phyloP scores from a whole-genome alignment of 352 stramenopile species.

The Labyrinthula sp. region DNA sequence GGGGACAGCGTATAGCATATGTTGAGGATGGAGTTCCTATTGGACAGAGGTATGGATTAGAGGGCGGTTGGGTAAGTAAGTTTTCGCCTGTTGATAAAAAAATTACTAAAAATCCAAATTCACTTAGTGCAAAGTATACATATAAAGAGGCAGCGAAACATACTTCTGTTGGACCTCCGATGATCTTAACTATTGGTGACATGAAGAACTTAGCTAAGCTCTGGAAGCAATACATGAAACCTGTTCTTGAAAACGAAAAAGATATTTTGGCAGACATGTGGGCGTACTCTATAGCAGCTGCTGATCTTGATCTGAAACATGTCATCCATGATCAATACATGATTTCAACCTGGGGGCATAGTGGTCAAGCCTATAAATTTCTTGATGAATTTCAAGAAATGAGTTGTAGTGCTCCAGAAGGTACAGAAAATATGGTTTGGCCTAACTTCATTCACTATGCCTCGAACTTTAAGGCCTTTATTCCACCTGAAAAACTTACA shows the following conservation, averaged over 20 bases:
- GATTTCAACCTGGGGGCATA: slow-evolving; percentile 3
- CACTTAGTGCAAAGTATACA: slow-evolving; percentile 1
- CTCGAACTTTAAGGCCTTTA: slow-evolving; percentile 28
- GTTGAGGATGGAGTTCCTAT: slow-evolving; percentile 7
- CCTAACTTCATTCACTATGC: slow-evolving; percentile 26
- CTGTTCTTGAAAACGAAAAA: slow-evolving; percentile 4
- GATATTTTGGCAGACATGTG: slow-evolving; percentile 28
- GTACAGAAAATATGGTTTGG: background rate
- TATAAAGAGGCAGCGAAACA: background rate
- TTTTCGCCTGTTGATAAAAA: slow-evolving; percentile 1
- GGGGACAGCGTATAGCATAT: slow-evolving; percentile 7
- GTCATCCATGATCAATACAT: slow-evolving; percentile 25
- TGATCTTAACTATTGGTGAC: slow-evolving; percentile 23
- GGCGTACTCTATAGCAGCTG: slow-evolving; percentile 23
- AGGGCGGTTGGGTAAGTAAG: slow-evolving; percentile 16
- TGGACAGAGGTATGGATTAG: slow-evolving; percentile 21
- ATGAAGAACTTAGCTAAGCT: slow-evolving; percentile 1
- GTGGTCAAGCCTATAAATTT: slow-evolving; percentile 8
- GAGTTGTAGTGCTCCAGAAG: background rate
- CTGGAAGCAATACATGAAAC: slow-evolving; percentile 19
- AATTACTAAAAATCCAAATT: slow-evolving; percentile 6
- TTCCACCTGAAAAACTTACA: background rate
- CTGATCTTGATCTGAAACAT: slow-evolving; percentile 12
- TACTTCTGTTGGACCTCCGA: slow-evolving; percentile 15
- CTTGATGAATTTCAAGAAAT: slow-evolving; percentile 9